Base-by-base conservation (phyloP, 1,139 yeast species). In the Pichia sp. region DNA sequence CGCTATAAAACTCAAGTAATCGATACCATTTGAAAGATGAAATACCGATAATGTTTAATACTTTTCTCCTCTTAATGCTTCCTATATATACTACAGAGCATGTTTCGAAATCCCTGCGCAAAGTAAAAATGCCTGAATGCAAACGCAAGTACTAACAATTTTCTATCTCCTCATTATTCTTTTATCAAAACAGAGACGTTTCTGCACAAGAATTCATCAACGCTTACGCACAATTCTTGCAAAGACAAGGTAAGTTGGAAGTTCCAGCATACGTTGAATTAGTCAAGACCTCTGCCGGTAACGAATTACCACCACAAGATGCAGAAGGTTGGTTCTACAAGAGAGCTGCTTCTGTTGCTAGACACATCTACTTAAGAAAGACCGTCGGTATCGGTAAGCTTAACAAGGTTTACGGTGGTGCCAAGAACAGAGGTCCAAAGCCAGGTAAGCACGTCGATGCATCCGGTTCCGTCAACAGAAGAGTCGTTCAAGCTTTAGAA, bases 281-380 rank as follows among this genome's bases (percentile, higher is more conserved):
- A 70, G 99, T 95, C 82, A 93, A 93, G 90, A 95, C 99, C 77
- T 88, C 97, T 67, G 87, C 96, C 68, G 96, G 97, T 81, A 92
- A 92, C 76, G 99, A 93, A 81, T 89, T 93, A 77, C 99, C 99
- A 78, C 99, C 99, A 76, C 99, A 93, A 83, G 98, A 93, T 77
- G 82, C 99, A 70, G 98, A 92, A 81, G 90, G 93, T 74, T 93
- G 99, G 99, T 93, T 90, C 90, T 93, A 92, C 96, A 90, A 87
- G 89, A 89, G 99, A 81, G 95, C 99, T 73, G 99, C 99, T 74
- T 92, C 99, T 61, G 90, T 90, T 76, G 99, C 99, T 75, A 93
- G 99, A 85, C 99, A 93, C 93, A 87, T 93, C 79, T 95, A 95
- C 96, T 85, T 93, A 81, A 92, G 97, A 89, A 93, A 93, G 83